Base-by-base conservation (phyloP, 1,139 yeast genomes). In the Sugiyamaella grinbergsii region DNA sequence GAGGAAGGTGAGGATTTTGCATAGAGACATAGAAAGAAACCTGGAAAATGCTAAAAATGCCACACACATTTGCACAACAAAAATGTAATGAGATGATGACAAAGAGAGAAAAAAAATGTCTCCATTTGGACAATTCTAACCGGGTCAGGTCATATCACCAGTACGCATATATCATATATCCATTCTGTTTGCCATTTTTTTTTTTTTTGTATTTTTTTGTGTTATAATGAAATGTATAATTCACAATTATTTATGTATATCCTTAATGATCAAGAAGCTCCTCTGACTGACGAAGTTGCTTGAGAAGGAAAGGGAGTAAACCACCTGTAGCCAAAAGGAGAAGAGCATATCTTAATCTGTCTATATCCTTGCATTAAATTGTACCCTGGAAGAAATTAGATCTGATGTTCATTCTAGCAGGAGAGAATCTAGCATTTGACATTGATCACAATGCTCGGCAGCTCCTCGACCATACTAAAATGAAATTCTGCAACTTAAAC, bases 1-100 rank as follows among this genome's bases (percentile, higher is more conserved):
- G 77, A 75, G 49, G 71, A 65, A 34, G 69, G 61, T 24, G 67
- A 64, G 54, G 65, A 65, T 47, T 54, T 55, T 40, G 55, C 52
- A 20, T 57, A 50, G 42, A 11, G 29, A n/a, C 20, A 37, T 28
- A 19, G 34, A 23, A 6, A 11, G 26, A 39, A n/a, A n/a, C n/a
- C 42, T 26, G 29, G 22, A 4, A 26, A 39, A 24, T 10, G 18
- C 11, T n/a, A 26, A 15, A 15, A 13, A 24, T 13, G 20, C 13
- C 15, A 16, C 7, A 5, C 11, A 22, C 10, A 16, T 11, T 3
- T 8, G 13, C 5, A 15, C 29, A 37, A 23, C 20, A 5, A 22
- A 37, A 37, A 23, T 19, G 39, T 26, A 39, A 39, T 26, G 42
- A 28, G 13, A 16, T 39, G 20, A 39, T 18, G 33, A 39, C 29